Base-by-base conservation (phyloP, 495 filamentous ascomycete species). In the Elaphomyces granulatus region DNA sequence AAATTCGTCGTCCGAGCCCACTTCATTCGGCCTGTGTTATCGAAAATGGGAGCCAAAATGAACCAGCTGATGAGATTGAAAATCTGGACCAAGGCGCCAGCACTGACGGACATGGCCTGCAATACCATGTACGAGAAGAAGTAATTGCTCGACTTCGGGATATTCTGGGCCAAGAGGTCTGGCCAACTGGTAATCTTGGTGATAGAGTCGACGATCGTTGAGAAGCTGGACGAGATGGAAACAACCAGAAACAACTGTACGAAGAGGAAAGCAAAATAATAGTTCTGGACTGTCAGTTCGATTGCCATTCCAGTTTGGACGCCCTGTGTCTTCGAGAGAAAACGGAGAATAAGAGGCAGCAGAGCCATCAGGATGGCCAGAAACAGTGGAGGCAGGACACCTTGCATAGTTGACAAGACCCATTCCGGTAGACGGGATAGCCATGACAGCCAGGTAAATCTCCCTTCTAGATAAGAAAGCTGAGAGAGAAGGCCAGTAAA, bases 91-190 rank as follows among this genome's bases (percentile, higher is more conserved):
- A 98, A 66, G 9, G 84, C 84, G 50, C 84, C 87, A 18, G 88
- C 87, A 59, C 85, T 92, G 48, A 81, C 81, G 42, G 82, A 82
- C 49, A 98, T 70, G 12, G 87, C 84, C 53, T 95, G 92, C 15
- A 98, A 75, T 54, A 96, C 77, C 77, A 98, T 86, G 66, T 98
- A 98, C 3, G 83, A 86, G 66, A 95, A 96, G 66, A 96, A 98
- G 60, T 94, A 96, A 53, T 95, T 93, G 45, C 83, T 80, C 2
- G 87, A 83, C 58, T 78, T 80, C 30, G 90, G 90, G 28, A 98
- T 68, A 47, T 88, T 88, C 20, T 66, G 53, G 2, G 88, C 90
- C 39, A 98, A 58, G n/a, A 84, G 64, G 17, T 75, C 53, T 0
- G 86, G 76, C 56, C 72, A 65, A 46, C 67, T 66, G 12, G 58